Evolutionary conservation across 805 yeast genomes (phyloP).

Genomic region (Sugiyamaella marilandica): DNA sequence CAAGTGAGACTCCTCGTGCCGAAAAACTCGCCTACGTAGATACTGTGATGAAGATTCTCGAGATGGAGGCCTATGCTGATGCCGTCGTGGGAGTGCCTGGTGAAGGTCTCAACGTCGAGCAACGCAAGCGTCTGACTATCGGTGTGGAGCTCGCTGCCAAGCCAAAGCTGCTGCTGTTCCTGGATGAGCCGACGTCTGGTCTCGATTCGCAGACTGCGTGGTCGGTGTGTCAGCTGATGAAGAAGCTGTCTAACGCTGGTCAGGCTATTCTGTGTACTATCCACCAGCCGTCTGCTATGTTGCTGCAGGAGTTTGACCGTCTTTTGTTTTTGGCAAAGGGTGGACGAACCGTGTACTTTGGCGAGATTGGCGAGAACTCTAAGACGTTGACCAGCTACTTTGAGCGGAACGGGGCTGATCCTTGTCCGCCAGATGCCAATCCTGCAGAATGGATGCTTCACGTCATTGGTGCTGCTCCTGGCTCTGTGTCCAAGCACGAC

Average conservation of each 20-base stretch:
- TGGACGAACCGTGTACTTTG: conserved; percentile 72
- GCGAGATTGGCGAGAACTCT: conserved; percentile 62
- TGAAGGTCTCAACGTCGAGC: conserved; percentile 62
- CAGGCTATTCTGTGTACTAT: conserved; percentile 70
- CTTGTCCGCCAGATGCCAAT: conserved; percentile 65
- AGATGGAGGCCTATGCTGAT: conserved; percentile 61
- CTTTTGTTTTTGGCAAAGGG: conserved; percentile 64
- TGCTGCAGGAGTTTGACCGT: conserved; percentile 74
- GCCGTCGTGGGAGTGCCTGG: conserved; percentile 74
- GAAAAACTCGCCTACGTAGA: conserved; percentile 67
- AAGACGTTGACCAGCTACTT: conserved; percentile 57
- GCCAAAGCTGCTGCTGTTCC: conserved; percentile 54
- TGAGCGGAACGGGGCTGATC: conserved; percentile 58
- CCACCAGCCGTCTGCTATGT: conserved; percentile 80
- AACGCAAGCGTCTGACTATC: conserved; percentile 57
- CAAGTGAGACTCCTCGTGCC: conserved; percentile 42
- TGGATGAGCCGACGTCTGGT: conserved; percentile 69
- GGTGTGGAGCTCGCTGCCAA: conserved; percentile 66
- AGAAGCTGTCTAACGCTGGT: conserved; percentile 54
- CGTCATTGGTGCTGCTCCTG: conserved; percentile 39
- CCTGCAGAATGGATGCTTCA: conserved; percentile 94
- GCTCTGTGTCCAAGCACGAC: conserved; percentile 29
- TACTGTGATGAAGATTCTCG: conserved; percentile 55
- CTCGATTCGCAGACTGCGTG: conserved; percentile 65
- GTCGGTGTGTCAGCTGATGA: conserved; percentile 58